A percentile compares a stretch with the other conserved stretches of the same genome.
These are phyloP conservation scores for Apiospora saccharicola DNA, from an alignment of 2,329 filamentous ascomycete species.

Conservation along the genomic window DNA sequence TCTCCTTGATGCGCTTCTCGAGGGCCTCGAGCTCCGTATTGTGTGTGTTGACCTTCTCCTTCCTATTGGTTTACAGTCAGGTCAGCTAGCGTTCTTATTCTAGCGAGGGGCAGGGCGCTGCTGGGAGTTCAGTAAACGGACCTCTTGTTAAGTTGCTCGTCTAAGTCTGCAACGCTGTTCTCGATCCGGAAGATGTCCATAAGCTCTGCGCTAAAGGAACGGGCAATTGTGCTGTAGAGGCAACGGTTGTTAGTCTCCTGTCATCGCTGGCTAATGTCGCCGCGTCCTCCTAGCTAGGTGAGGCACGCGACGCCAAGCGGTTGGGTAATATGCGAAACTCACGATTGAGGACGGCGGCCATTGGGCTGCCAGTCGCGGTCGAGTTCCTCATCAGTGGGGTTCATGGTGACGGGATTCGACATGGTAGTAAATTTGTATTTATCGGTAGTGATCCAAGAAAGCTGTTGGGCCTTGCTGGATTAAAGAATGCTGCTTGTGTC, in stretches of 20 bases:
- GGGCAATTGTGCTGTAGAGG: slow-evolving; percentile 77
- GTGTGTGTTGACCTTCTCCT: slow-evolving; percentile 77
- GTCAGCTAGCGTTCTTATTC: slow-evolving; percentile 16
- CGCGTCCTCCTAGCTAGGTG: background rate
- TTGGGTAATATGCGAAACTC: slow-evolving; percentile 57
- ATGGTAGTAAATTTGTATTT: background rate
- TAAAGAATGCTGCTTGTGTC: slow-evolving; percentile 8
- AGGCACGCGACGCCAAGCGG: slow-evolving; percentile 14
- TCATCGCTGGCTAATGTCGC: background rate
- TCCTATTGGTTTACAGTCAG: slow-evolving; percentile 60
- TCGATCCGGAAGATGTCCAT: slow-evolving; percentile 91
- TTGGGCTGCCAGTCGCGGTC: slow-evolving; percentile 83
- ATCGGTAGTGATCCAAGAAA: background rate
- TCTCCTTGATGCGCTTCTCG: slow-evolving; percentile 82
- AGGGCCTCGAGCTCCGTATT: slow-evolving; percentile 84
- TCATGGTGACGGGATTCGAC: slow-evolving; percentile 37
- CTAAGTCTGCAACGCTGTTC: slow-evolving; percentile 75
- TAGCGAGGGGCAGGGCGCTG: background rate
- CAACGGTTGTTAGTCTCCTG: slow-evolving; percentile 31
- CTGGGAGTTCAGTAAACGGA: slow-evolving; percentile 53
- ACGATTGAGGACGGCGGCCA: slow-evolving; percentile 83
- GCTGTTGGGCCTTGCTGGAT: slow-evolving; percentile 1
- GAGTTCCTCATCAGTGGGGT: slow-evolving; percentile 70
- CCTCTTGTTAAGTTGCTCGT: slow-evolving; percentile 82
- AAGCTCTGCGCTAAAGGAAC: slow-evolving; percentile 84